Base-by-base conservation (phyloP, 805 yeast genomes). In the Ogataea zsoltii region DNA sequence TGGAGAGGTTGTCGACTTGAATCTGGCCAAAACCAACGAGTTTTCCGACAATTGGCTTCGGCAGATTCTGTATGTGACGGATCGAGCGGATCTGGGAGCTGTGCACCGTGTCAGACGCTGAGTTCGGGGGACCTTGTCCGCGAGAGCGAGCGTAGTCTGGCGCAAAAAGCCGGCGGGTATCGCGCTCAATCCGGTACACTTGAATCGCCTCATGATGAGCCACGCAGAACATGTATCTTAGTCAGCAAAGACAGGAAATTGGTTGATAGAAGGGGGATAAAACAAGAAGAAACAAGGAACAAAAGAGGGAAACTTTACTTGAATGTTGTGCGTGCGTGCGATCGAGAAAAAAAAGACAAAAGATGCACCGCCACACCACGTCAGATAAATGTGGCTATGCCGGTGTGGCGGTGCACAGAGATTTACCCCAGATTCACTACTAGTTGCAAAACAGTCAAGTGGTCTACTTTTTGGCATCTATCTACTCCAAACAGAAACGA, bases 1-100 rank as follows among this genome's bases (percentile, higher is more conserved):
- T 9, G 50, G 50, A 9, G 44, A 10, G 3, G 32, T 15, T 6
- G 44, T 34, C 25, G 52, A 46, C n/a, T 38, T 11, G 14, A 19
- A 17, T 23, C 48, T 31, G 25, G 26, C 40, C 14, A 23, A 14
- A 23, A n/a, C 9, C 21, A 13, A 18, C 29, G 42, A 12, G 26
- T 12, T 12, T 12, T 15, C 4, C 14, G 25, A 6, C n/a, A 13
- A 26, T 37, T 9, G 35, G 15, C 38, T 23, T 6, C n/a, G 14
- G 16, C 33, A 17, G 25, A 9, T 5, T 21, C 25, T 9, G 9
- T 6, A 9, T 21, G 25, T 21, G 25, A 5, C 25, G 25, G 5
- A 21, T 9, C 9, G 25, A 21, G 25, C 25, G 9, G 25, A 5
- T 9, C 9, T 5, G 7, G 25, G 25, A 6, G 25, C 25, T 5